Base-by-base conservation (phyloP, 306 rosid genomes). In the Citrullus amarus region DNA sequence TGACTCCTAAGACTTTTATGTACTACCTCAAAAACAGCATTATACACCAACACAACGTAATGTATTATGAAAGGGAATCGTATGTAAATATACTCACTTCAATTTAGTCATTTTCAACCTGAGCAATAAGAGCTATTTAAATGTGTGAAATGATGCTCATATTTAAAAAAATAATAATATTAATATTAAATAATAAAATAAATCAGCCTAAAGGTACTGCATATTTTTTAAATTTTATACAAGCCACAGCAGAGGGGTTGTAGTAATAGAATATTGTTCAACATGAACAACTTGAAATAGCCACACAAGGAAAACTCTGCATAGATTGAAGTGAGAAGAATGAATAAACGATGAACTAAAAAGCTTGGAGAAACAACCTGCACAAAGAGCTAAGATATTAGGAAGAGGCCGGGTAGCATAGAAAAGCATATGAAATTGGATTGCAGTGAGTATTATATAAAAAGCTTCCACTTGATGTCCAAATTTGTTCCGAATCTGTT, bases 381-480 rank as follows among this genome's bases (percentile, higher is more conserved):
- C 76, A 81, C 90, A 88, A 81, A 90, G 79, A 76, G 97, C 98
- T 68, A 94, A 88, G 79, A 88, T 84, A 84, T 92, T 92, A 43
- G 96, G 95, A 69, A 94, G 98, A 0, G 96, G 98, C 55, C 96
- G 96, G 18, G 95, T 86, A 80, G 93, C 91, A 76, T 94, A 94
- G 88, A 92, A 94, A 81, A 94, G 86, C 81, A 90, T 79, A 81
- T 94, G 98, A 85, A 92, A 94, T 86, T 94, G 97, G 86, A 87
- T 25, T 56, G 92, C 90, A 53, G 95, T 89, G 20, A 94, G 75
- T 79, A 94, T 86, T 69, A 85, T 91, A 84, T 87, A 90, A 87
- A 92, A 92, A 69, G 96, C 89, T 88, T 94, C 98, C 51, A 94
- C 97, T 77, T 92, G 98, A 81, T 79, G 87, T 55, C 98, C 97